Evolutionary conservation across 352 stramenopile species (phyloP), one percentile per base, ranked within the genome.

Genomic region (Phytopythium mirpurense): DNA sequence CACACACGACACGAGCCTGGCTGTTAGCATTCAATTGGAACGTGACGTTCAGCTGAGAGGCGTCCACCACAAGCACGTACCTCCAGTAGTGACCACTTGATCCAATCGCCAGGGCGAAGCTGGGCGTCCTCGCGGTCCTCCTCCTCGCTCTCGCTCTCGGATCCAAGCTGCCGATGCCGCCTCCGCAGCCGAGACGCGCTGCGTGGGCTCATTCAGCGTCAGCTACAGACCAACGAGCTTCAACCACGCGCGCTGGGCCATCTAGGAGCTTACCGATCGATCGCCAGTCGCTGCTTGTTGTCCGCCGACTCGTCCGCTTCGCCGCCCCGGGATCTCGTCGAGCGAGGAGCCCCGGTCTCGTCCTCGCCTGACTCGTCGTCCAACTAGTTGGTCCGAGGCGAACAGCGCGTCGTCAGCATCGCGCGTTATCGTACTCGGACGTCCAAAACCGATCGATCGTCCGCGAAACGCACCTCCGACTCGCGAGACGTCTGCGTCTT

Each of bases 121-220:
- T 41, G 31, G 4, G 14, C 10, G 38, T 56, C n/a, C 12, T 79
- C 55, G 7, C 74, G 65, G 29, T 78, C 63, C 3, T 68, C 57
- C 3, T 60, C 60, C 15, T 72, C 59, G 12, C 70, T 36, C 21
- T 75, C 63, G 35, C 70, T 77, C 31, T 84, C 78, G 8, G 65
- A 81, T 44, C 67, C 63, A 8, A 68, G 54, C 6, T 64, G 58
- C 6, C 58, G 59, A 50, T 84, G 76, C 23, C 84, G 66, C 59
- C 84, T 63, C 19, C 68, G 83, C 19, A 81, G 73, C 6, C 84
- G 72, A 18, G 77, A 88, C 23, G 83, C 84, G 51, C 83, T 94
- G 47, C 21, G 65, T 18, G 44, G 40, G 44, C 40, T 23, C 37
- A 54, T 31, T 9, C 16, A 34, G 2, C 18, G 11, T 36, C 19